Percentiles rank a stretch among this genome's conserved stretches.
Evolutionary conservation across 1,139 yeast species (phyloP).

Genomic region (Hanseniaspora sp.): DNA sequence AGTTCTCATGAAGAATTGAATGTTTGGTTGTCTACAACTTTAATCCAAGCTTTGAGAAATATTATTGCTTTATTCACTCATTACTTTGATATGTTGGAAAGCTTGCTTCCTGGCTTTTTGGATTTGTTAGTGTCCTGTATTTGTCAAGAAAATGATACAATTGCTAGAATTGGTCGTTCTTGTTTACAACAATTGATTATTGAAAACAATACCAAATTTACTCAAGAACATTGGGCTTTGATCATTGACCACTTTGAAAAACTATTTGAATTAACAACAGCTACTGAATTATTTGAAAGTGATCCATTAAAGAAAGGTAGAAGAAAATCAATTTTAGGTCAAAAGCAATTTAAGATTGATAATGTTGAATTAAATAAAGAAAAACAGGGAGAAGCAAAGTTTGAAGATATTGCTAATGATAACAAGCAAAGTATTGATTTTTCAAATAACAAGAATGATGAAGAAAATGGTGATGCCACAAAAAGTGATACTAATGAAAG

Average conservation of each 20-base stretch:
- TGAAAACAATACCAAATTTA: slow-evolving; percentile 60
- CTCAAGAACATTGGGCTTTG: slow-evolving; percentile 60
- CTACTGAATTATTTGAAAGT: slow-evolving; percentile 65
- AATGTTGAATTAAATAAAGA: slow-evolving; percentile 27
- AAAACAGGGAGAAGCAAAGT: slow-evolving; percentile 22
- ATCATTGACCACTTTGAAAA: slow-evolving; percentile 52
- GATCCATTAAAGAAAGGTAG: slow-evolving; percentile 44
- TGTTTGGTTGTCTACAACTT: slow-evolving; percentile 92
- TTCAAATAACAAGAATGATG: slow-evolving; percentile 14
- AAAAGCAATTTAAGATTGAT: slow-evolving; percentile 22
- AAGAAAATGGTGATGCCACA: slow-evolving; percentile 18
- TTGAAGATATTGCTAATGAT: slow-evolving; percentile 29
- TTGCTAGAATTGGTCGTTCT: slow-evolving; percentile 85
- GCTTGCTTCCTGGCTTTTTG: slow-evolving; percentile 67
- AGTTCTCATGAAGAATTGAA: slow-evolving; percentile 71
- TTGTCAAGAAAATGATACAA: slow-evolving; percentile 93
- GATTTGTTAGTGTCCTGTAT: slow-evolving; percentile 73
- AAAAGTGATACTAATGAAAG: slow-evolving; percentile 25
- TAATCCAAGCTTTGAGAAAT: slow-evolving; percentile 87
- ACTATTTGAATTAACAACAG: slow-evolving; percentile 74
- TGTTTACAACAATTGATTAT: slow-evolving; percentile 70
- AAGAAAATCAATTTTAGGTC: slow-evolving; percentile 19
- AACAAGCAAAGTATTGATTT: slow-evolving; percentile 17
- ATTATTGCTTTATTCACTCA: slow-evolving; percentile 74
- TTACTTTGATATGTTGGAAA: slow-evolving; percentile 62